Evolutionary conservation across 176 grass and related monocot genomes (phyloP).

Genomic region (Rhynchospora breviuscula): DNA sequence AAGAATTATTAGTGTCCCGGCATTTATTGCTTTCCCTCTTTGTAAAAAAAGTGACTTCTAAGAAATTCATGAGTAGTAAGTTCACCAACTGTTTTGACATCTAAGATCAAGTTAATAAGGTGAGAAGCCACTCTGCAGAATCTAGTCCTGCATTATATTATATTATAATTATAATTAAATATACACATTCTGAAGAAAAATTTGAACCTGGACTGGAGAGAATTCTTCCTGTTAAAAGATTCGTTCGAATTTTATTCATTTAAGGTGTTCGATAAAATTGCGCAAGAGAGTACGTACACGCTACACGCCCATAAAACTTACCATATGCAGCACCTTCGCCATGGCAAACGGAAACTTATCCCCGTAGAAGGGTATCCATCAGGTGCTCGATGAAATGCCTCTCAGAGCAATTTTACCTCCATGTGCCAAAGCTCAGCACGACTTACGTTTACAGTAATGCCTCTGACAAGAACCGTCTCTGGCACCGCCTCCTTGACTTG

Average conservation of each 20-base stretch:
- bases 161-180: no score
- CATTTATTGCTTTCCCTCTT: constrained; percentile 7
- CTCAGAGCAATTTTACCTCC: not conserved
- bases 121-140: not conserved
- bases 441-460: constrained; percentile 1
- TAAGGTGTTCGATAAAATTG: not conserved
- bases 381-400: constrained; percentile 6
- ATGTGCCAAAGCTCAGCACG: not conserved
- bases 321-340: not conserved
- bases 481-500: not conserved
- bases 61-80: constrained; percentile 5
- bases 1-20: constrained; percentile 4
- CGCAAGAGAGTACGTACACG: not conserved
- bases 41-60: constrained; percentile 13
- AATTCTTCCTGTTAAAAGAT: no score
- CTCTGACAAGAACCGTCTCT: not conserved
- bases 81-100: constrained; percentile 3
- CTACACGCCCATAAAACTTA: not conserved
- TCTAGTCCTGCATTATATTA: not conserved
- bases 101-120: not conserved
- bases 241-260: not conserved
- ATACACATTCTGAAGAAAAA: no score
- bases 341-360: no score
- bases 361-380: not conserved
- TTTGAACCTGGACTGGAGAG: no score